Conservation (phyloP, 2,329 filamentous ascomycete species). For the Ceratocystis smalleyi region DNA sequence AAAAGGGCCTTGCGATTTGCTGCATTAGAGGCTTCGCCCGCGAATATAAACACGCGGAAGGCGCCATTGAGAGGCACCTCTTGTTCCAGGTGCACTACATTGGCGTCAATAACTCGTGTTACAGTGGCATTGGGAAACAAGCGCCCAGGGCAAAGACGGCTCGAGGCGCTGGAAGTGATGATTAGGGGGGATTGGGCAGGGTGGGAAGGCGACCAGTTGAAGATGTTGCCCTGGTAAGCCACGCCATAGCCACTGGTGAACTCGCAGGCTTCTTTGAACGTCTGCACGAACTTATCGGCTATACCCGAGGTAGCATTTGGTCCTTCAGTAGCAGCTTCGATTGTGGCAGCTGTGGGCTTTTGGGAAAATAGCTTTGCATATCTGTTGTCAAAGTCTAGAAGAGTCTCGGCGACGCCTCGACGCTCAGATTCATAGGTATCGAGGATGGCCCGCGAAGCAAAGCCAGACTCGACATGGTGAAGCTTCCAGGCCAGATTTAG, state of each 20-base stretch:
- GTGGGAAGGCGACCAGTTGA: slow-evolving; percentile 71
- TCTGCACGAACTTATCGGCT: slow-evolving; percentile 64
- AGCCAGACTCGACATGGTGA: slow-evolving; percentile 71
- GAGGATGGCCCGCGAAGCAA: slow-evolving; percentile 59
- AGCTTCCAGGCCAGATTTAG: slow-evolving; percentile 94
- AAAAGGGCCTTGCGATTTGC: slow-evolving; percentile 46
- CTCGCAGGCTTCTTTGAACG: slow-evolving; percentile 80
- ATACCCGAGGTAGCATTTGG: slow-evolving; percentile 19
- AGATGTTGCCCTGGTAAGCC: slow-evolving; percentile 61
- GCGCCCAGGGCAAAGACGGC: slow-evolving; percentile 51
- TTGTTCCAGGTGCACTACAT: slow-evolving; percentile 79
- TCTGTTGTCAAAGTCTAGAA: slow-evolving; percentile 73
- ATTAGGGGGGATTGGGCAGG: slow-evolving; percentile 55
- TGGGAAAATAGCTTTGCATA: slow-evolving; percentile 85
- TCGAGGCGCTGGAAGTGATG: slow-evolving; percentile 43
- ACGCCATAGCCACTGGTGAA: slow-evolving; percentile 90
- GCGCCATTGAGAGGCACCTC: slow-evolving; percentile 78
- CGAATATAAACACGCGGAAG: slow-evolving; percentile 76
- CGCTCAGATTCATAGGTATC: slow-evolving; percentile 78
- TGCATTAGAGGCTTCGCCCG: slow-evolving; percentile 40
- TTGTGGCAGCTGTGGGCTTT: slow-evolving; percentile 56
- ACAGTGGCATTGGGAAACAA: slow-evolving; percentile 67
- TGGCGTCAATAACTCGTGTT: slow-evolving; percentile 74
- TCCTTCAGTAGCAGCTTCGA: slow-evolving; percentile 44
- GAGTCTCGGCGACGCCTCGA: slow-evolving; percentile 66